Evolutionary conservation across 2,329 filamentous ascomycete genomes (phyloP).

Genomic region (Fusarium succisae): DNA sequence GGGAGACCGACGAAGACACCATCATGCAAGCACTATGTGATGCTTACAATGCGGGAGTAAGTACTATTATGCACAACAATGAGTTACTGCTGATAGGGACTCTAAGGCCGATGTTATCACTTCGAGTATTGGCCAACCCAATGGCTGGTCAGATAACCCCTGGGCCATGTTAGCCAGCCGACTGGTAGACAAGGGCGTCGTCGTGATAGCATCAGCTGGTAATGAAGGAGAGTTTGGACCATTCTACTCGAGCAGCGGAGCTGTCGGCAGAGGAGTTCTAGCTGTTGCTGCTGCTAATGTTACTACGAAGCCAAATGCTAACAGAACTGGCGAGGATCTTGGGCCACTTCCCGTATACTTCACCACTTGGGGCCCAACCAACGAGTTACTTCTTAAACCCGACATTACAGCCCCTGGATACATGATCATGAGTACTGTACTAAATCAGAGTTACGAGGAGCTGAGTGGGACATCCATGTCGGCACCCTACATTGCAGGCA

Average conservation of each 20-base stretch:
- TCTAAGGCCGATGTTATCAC: slow-evolving; percentile 55
- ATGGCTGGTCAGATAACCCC: slow-evolving; percentile 53
- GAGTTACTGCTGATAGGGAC: background rate
- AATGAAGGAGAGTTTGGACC: slow-evolving; percentile 60
- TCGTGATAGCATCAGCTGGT: slow-evolving; percentile 61
- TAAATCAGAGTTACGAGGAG: slow-evolving; percentile 54
- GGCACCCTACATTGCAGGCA: slow-evolving; percentile 61
- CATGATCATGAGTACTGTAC: slow-evolving; percentile 60
- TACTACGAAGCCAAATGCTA: slow-evolving; percentile 53
- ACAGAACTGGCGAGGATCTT: slow-evolving; percentile 38
- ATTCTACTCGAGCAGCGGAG: slow-evolving; percentile 53
- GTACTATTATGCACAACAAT: background rate
- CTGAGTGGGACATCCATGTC: slow-evolving; percentile 67
- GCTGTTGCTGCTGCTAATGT: slow-evolving; percentile 53
- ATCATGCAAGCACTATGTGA: slow-evolving; percentile 51
- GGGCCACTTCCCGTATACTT: slow-evolving; percentile 54
- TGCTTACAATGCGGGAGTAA: slow-evolving; percentile 48
- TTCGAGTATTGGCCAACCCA: slow-evolving; percentile 50
- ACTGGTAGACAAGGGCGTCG: slow-evolving; percentile 56
- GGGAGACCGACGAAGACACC: slow-evolving; percentile 47
- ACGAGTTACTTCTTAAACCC: slow-evolving; percentile 61
- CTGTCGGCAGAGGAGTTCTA: slow-evolving; percentile 47
- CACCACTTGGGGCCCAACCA: slow-evolving; percentile 62
- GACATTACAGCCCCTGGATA: slow-evolving; percentile 61
- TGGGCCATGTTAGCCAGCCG: slow-evolving; percentile 54